Percentiles rank a stretch among this genome's conserved stretches.
These are phyloP conservation scores for Parachaetomium inaequale DNA, from an alignment of 495 filamentous ascomycete species.

Conservation along the genomic window DNA sequence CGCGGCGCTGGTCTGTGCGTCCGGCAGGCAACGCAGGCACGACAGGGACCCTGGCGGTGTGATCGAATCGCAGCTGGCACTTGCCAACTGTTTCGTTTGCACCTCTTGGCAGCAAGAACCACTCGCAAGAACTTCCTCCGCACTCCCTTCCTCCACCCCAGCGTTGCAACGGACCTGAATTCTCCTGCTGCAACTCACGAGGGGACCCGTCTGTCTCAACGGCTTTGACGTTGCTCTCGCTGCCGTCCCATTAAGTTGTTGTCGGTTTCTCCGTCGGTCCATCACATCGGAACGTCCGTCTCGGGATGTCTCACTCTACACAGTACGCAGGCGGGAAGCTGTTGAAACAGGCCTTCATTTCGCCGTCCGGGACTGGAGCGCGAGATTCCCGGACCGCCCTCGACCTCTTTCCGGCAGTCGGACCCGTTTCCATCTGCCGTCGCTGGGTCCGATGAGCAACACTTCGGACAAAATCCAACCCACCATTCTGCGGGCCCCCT, in stretches of 20 bases:
- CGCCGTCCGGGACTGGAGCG: background rate
- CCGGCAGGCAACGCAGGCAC: conserved; percentile 1
- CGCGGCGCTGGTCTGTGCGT: background rate
- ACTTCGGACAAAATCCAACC: background rate
- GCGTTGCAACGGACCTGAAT: background rate
- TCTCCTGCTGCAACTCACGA: background rate
- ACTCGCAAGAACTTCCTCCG: conserved; percentile 2
- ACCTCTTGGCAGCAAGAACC: background rate
- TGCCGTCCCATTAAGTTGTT: conserved; percentile 1
- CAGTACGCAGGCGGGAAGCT: background rate
- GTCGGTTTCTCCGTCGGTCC: background rate
- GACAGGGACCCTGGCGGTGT: background rate
- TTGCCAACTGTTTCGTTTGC: conserved; percentile 4
- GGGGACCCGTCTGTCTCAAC: conserved; percentile 12
- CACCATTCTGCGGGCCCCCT: background rate
- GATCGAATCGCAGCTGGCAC: background rate
- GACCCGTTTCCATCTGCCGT: background rate
- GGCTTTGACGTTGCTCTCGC: conserved; percentile 10
- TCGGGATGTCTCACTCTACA: background rate
- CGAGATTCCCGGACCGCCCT: background rate
- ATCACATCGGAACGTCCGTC: background rate
- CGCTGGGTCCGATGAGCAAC: background rate
- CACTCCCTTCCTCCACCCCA: background rate
- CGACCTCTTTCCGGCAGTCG: background rate
- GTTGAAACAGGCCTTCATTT: background rate